Percentiles rank a stretch among this genome's conserved stretches.
Evolutionary conservation across 345 rosid species (phyloP).

Genomic region (Reutealis trisperma): DNA sequence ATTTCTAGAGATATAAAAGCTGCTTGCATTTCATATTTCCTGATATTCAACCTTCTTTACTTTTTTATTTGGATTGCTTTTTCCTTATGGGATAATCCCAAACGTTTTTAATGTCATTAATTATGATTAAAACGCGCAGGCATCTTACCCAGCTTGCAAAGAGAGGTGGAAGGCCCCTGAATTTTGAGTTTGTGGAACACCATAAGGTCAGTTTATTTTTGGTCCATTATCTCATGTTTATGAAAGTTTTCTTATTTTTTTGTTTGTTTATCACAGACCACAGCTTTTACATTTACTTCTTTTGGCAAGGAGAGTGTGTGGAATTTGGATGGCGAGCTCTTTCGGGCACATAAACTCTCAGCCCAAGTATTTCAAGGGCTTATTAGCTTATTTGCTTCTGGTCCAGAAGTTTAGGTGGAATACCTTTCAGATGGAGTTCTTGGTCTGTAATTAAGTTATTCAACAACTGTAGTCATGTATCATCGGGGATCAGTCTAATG

Average conservation of each 20-base stretch:
- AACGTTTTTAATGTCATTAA: background rate
- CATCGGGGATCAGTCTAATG: background rate
- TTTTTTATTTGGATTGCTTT: background rate
- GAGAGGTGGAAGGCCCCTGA: conserved; percentile 74
- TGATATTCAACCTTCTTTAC: background rate
- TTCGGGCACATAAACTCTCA: conserved; percentile 81
- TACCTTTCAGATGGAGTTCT: background rate
- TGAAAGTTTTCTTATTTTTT: conserved; percentile 4
- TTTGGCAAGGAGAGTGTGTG: conserved; percentile 75
- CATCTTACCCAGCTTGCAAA: conserved; percentile 90
- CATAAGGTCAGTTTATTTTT: conserved; percentile 53
- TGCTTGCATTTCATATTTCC: background rate
- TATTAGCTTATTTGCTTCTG: conserved; percentile 79
- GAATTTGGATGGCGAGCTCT: conserved; percentile 96
- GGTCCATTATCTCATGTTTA: conserved; percentile 1
- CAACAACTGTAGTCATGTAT: conserved; percentile 7
- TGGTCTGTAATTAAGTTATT: background rate
- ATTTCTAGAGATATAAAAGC: background rate
- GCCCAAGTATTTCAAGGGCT: conserved; percentile 92
- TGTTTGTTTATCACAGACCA: conserved; percentile 47
- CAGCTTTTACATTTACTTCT: conserved; percentile 84
- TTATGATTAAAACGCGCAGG: conserved; percentile 43
- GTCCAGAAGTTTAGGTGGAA: conserved; percentile 67
- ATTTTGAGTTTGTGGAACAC: conserved; percentile 85
- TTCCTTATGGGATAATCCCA: background rate